phyloP scores from a whole-genome alignment of 2,329 filamentous ascomycete genomes.

The Exophiala sp. region DNA sequence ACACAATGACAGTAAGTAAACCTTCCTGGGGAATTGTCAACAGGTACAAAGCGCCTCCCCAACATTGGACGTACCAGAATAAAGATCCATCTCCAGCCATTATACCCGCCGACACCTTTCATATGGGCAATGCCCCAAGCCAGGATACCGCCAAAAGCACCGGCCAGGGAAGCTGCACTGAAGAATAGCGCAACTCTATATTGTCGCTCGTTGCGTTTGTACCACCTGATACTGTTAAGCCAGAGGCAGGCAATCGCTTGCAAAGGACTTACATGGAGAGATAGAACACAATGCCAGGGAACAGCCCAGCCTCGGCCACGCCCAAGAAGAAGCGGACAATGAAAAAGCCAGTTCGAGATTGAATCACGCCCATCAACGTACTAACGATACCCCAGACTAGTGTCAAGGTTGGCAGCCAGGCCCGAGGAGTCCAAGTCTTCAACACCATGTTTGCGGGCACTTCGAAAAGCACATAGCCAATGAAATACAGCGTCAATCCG shows the following conservation, averaged over 20 bases:
- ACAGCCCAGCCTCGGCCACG: slow-evolving; percentile 34
- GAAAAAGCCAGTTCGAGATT: slow-evolving; percentile 27
- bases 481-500: slow-evolving; percentile 22
- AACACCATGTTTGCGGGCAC: slow-evolving; percentile 39
- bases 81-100: slow-evolving; percentile 64
- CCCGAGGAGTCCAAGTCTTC: slow-evolving; percentile 17
- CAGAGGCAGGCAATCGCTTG: background rate
- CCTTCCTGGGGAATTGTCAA: slow-evolving; percentile 47
- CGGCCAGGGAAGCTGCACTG: slow-evolving; percentile 55
- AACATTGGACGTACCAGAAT: slow-evolving; percentile 41
- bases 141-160: slow-evolving; percentile 60
- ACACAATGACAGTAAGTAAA: slow-evolving; percentile 62
- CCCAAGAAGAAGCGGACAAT: slow-evolving; percentile 39
- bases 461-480: slow-evolving; percentile 29
- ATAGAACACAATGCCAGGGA: slow-evolving; percentile 56
- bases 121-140: slow-evolving; percentile 53
- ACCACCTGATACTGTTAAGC: slow-evolving; percentile 42
- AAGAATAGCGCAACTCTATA: slow-evolving; percentile 60
- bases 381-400: slow-evolving; percentile 48
- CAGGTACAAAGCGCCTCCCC: background rate
- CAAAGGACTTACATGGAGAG: slow-evolving; percentile 45
- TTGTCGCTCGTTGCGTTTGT: slow-evolving; percentile 57
- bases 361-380: slow-evolving; percentile 50
- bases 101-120: slow-evolving; percentile 46
- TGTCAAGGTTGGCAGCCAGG: slow-evolving; percentile 21